Percentiles rank a stretch among this genome's conserved stretches.
Conservation (phyloP, 257 asterid species). For the Solanum chilense region DNA sequence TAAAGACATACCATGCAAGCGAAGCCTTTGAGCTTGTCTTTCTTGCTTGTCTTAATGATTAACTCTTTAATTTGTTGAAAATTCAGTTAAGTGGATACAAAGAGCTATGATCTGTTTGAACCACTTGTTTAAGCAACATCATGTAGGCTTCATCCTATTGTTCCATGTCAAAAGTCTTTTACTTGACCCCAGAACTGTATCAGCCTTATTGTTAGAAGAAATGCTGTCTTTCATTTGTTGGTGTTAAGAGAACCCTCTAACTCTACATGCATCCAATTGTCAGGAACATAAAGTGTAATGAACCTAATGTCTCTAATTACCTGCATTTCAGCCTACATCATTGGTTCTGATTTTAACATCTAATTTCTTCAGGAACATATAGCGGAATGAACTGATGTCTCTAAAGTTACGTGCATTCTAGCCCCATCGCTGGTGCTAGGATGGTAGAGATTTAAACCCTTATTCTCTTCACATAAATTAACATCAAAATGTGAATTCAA, state of each 20-base stretch:
- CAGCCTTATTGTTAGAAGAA: background rate
- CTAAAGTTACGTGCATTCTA: background rate
- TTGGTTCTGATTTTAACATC: background rate
- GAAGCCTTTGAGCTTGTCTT: background rate
- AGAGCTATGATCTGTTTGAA: background rate
- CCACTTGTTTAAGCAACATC: background rate
- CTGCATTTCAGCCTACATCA: background rate
- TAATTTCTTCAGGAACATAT: background rate
- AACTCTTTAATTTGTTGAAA: background rate
- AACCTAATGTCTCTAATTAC: background rate
- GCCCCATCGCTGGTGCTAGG: background rate
- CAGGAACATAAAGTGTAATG: background rate
- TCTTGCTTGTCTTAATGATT: background rate
- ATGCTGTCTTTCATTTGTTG: background rate
- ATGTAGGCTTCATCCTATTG: background rate
- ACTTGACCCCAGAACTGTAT: background rate
- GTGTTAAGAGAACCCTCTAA: background rate
- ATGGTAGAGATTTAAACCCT: background rate
- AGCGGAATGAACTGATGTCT: background rate
- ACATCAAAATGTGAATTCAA: background rate
- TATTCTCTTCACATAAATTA: background rate
- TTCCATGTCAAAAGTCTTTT: background rate
- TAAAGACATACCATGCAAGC: background rate
- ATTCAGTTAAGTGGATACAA: background rate
- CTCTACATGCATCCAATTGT: background rate